Percentiles rank a stretch among this genome's conserved stretches.
These are phyloP conservation scores for Coemansia sp. DNA, from an alignment of 192 early-diverging fungal genomes.

Conservation along the genomic window DNA sequence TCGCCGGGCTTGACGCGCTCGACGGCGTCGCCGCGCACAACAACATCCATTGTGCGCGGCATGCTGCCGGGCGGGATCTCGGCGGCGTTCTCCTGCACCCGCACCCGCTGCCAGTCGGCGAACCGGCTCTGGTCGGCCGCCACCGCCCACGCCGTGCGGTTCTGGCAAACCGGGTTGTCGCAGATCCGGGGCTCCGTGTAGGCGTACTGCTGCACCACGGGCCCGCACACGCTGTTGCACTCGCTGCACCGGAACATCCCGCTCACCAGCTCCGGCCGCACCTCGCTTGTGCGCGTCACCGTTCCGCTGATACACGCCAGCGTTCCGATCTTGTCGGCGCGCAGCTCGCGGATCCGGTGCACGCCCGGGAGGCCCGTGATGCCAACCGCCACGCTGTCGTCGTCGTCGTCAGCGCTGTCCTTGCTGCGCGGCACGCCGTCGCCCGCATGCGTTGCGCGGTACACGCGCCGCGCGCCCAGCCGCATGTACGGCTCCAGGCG, in stretches of 20 bases:
- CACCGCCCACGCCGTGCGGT: slow-evolving; percentile 77
- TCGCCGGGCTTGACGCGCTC: slow-evolving; percentile 97
- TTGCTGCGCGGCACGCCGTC: neutral
- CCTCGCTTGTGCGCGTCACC: slow-evolving; percentile 95
- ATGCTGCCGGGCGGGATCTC: slow-evolving; percentile 97
- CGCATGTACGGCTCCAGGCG: slow-evolving; percentile 85
- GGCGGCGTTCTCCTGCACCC: slow-evolving; percentile 92
- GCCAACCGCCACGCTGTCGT: slow-evolving; percentile 57
- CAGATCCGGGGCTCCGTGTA: slow-evolving; percentile 94
- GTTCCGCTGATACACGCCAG: slow-evolving; percentile 86
- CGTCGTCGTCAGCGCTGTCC: neutral
- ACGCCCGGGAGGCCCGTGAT: slow-evolving; percentile 64
- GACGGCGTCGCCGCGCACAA: slow-evolving; percentile 90
- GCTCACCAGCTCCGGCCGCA: slow-evolving; percentile 90
- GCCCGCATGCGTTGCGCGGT: slow-evolving; percentile 43
- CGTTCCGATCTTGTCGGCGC: slow-evolving; percentile 79
- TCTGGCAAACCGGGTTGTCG: slow-evolving; percentile 78
- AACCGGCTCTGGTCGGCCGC: slow-evolving; percentile 84
- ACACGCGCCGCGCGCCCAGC: slow-evolving; percentile 81
- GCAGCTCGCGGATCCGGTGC: slow-evolving; percentile 79
- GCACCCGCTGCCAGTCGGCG: slow-evolving; percentile 96
- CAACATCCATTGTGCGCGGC: slow-evolving; percentile 95
- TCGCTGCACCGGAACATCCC: slow-evolving; percentile 90
- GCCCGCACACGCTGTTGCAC: slow-evolving; percentile 73
- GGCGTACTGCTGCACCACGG: slow-evolving; percentile 95